Base-by-base conservation (phyloP, 768 basidiomycete species). In the Phlegmacium glaucopus region DNA sequence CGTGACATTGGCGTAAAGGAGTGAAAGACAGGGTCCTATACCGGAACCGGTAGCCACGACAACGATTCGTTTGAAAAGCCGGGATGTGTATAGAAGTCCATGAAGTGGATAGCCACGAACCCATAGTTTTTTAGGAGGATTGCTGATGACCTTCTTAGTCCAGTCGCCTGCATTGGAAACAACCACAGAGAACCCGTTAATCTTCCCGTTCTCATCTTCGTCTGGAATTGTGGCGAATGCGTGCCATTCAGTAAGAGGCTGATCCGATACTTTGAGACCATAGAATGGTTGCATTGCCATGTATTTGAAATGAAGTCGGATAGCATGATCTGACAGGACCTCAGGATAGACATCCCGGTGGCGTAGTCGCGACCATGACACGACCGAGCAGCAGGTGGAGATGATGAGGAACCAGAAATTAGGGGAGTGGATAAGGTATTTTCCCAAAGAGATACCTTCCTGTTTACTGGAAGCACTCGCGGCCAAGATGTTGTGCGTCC, bases 131-230 rank as follows among this genome's bases (percentile, higher is more conserved):
- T 52, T 72, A 1, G 78, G 77, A 4, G 80, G 79, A 43, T 76
- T 69, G 10, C 45, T 56, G 52, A 81, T 81, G 42, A 64, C 56
- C 47, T 75, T 67, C 43, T 52, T 60, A 1, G 80, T 82, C 79
- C 79, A 80, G 55, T 82, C 79, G 25, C 79, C 79, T 4, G 79
- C 78, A 18, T 70, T 71, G 5, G 76, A 77, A 8, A 80, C 76
- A 9, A 81, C 73, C 26, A 77, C 61, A 15, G 77, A 79, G 59
- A 73, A 80, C 0, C 72, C 74, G 41, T 67, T 68, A 43, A 60
- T 56, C 39, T 65, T 62, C 35, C 65, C 69, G 36, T 60, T 58
- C 32, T 60, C 56, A 46, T 63, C 66, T n/a, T 66, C 60, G 65
- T 67, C 50, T 4, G 67, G 62, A 48, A 67, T 65, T 12, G 72